phyloP scores from a whole-genome alignment of 73 alveolate species.

The Paramecium octaurelia region DNA sequence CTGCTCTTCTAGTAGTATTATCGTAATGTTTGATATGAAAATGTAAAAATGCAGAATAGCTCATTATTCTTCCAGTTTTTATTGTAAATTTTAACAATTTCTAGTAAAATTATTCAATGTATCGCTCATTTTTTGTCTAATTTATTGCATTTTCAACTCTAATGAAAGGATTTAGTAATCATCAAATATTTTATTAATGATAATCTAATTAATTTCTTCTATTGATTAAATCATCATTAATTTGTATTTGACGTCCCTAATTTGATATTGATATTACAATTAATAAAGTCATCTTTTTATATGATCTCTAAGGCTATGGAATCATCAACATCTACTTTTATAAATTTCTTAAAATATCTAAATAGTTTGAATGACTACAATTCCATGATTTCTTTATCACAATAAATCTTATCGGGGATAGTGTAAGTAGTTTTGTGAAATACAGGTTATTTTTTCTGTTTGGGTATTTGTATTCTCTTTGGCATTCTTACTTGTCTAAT shows the following conservation, averaged over 20 bases:
- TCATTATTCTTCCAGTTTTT: not conserved
- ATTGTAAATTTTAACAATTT: not conserved
- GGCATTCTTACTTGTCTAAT: conserved; percentile 17
- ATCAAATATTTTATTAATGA: not conserved
- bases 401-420: not conserved
- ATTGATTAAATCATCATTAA: not conserved
- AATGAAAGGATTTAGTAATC: not conserved
- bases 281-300: not conserved
- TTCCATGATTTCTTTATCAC: not conserved
- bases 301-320: not conserved
- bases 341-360: not conserved
- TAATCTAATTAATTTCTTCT: not conserved
- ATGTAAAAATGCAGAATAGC: not conserved
- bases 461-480: not conserved
- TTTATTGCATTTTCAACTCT: not conserved
- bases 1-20: too few species aligned
- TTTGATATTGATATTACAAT: not conserved
- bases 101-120: not conserved
- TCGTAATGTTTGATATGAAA: too few species aligned
- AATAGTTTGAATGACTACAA: not conserved
- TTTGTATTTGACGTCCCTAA: conserved; percentile 17
- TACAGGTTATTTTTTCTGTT: not conserved
- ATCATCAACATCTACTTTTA: not conserved
- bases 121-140: not conserved
- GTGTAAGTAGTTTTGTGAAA: not conserved